Evolutionary conservation across 1,284 basidiomycete species (phyloP).

Genomic region (Schizophyllum amplum): DNA sequence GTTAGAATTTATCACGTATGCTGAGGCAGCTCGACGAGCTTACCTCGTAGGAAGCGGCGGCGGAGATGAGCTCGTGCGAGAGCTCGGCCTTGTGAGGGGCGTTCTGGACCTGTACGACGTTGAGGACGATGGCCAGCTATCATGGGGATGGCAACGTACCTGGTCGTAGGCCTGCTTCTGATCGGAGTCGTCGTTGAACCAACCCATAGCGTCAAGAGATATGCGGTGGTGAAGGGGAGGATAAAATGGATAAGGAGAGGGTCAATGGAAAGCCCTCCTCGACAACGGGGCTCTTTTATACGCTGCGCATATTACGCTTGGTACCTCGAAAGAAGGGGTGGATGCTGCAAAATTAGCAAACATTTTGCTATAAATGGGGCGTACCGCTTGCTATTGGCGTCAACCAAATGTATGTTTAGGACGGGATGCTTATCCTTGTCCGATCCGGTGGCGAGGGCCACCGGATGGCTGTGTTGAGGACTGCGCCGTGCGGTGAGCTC

Average conservation of each 20-base stretch:
- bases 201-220: constrained; percentile 4
- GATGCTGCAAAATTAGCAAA: not conserved
- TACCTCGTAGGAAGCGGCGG: constrained; percentile 46
- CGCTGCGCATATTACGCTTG: too few relatives aligned
- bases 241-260: not conserved
- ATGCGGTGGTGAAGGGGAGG: not conserved
- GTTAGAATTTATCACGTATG: not conserved
- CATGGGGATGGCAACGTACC: not conserved
- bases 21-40: not conserved
- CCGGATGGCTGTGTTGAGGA: not conserved
- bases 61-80: constrained; percentile 61
- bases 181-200: constrained; percentile 7
- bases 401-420: not conserved
- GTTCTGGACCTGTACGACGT: constrained; percentile 30
- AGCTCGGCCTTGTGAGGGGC: constrained; percentile 47
- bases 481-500: too few relatives aligned
- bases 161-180: constrained; percentile 7
- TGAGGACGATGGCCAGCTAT: not conserved
- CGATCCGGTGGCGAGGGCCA: not conserved
- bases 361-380: not conserved
- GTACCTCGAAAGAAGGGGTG: not conserved
- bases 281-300: not conserved
- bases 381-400: not conserved
- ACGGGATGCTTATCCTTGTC: too few relatives aligned
- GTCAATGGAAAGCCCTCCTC: constrained; percentile 6